A percentile compares a stretch with the other conserved stretches of the same genome.
phyloP scores from a whole-genome alignment of 148 eudicot species.

The Heliamphora exappendiculata region DNA sequence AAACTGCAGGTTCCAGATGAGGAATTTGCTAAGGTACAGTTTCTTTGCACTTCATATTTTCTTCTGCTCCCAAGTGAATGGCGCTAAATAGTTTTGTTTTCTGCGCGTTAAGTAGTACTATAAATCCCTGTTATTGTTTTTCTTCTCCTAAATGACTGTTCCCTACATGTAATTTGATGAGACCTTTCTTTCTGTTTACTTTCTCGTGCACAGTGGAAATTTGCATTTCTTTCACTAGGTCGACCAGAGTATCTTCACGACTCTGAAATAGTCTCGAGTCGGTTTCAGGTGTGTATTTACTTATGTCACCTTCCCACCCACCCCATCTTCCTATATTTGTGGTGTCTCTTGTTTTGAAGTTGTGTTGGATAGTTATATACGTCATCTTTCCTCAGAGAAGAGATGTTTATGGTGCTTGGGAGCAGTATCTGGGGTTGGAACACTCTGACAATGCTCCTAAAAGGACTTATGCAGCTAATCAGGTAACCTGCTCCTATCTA shows the following conservation, averaged over 20 bases:
- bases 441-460: conserved; percentile 83
- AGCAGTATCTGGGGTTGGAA: conserved; percentile 89
- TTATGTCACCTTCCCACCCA: too few species aligned
- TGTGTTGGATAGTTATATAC: neutral
- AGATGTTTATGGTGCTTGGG: conserved; percentile 97
- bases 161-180: conserved; percentile 1
- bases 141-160: neutral
- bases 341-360: neutral
- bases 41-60: neutral
- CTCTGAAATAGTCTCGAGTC: conserved; percentile 68
- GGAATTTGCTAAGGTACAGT: conserved; percentile 70
- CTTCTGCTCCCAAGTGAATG: neutral
- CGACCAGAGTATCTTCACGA: conserved; percentile 90
- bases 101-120: neutral
- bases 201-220: conserved; percentile 67
- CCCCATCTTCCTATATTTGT: neutral
- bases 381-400: conserved; percentile 43
- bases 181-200: conserved; percentile 6
- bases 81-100: neutral
- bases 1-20: conserved; percentile 82
- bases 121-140: neutral
- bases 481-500: conserved; percentile 26
- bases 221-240: conserved; percentile 83
- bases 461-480: conserved; percentile 59
- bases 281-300: conserved; percentile 67